Conservation (phyloP, 2,329 filamentous ascomycete genomes). For the Aspergillus eucalypticola region DNA sequence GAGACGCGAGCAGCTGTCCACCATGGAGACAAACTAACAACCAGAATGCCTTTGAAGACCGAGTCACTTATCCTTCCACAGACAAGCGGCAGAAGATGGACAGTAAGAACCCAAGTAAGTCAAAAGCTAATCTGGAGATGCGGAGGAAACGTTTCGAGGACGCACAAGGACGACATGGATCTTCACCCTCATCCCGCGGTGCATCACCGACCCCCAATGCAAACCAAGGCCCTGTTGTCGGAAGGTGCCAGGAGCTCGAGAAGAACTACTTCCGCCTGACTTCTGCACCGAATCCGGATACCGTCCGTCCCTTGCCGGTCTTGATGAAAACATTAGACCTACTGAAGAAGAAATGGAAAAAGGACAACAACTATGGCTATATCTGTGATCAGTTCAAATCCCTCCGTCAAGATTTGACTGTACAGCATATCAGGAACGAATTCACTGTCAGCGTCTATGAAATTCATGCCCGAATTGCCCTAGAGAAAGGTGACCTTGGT, state of each 20-base stretch:
- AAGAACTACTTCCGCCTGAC: constrained; percentile 96
- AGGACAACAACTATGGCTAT: constrained; percentile 91
- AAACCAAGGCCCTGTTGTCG: constrained; percentile 71
- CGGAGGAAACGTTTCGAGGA: constrained; percentile 82
- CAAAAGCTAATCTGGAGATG: constrained; percentile 80
- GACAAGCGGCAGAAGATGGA: constrained; percentile 54
- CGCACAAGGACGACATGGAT: constrained; percentile 43
- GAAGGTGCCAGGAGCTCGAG: constrained; percentile 79
- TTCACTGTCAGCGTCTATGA: constrained; percentile 97
- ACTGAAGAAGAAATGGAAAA: constrained; percentile 91
- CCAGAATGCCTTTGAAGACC: constrained; percentile 67
- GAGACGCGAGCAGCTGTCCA: constrained; percentile 56
- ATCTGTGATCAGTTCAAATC: constrained; percentile 99
- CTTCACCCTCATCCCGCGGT: constrained; percentile 44
- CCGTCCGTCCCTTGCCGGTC: constrained; percentile 79
- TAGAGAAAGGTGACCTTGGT: constrained; percentile 99
- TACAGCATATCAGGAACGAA: constrained; percentile 94
- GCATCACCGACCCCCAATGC: constrained; percentile 51
- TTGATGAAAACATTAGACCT: constrained; percentile 82
- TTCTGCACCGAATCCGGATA: constrained; percentile 80
- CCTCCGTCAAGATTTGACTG: constrained; percentile 93
- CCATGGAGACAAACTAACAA: constrained; percentile 76
- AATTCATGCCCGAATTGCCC: constrained; percentile 92
- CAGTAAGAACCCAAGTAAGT: constrained; percentile 74
- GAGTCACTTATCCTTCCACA: constrained; percentile 65